Evolutionary conservation across 352 stramenopile genomes (phyloP).

Genomic region (Phytophthora uliginosa): DNA sequence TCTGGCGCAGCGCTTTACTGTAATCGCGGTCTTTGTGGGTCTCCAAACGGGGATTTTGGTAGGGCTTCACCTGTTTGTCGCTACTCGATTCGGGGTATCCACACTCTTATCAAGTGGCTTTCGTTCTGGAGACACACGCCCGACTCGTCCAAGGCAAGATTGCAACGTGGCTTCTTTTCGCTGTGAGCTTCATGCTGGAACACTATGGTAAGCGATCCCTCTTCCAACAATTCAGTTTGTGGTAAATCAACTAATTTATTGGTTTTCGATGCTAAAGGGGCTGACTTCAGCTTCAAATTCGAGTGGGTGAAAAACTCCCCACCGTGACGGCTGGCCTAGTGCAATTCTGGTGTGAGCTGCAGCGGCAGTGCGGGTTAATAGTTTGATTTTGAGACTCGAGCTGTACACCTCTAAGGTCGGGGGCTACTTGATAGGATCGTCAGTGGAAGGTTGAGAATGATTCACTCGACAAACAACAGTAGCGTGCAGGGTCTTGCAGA

Average conservation of each 20-base stretch:
- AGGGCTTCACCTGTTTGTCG: constrained; percentile 36
- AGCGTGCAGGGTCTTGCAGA: no score
- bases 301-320: no score
- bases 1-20: constrained; percentile 20
- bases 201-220: constrained; percentile 32
- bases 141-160: constrained; percentile 54
- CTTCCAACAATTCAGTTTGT: background rate
- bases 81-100: constrained; percentile 34
- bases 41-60: constrained; percentile 30
- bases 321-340: no score
- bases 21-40: constrained; percentile 34
- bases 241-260: background rate
- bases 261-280: background rate
- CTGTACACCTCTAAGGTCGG: no score
- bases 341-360: no score
- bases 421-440: no score
- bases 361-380: no score
- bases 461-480: no score
- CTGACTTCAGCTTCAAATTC: constrained; percentile 22
- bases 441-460: no score
- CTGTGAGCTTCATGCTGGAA: constrained; percentile 36
- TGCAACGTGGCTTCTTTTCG: constrained; percentile 40
- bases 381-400: no score
- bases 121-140: constrained; percentile 60
- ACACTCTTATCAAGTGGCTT: constrained; percentile 55